phyloP scores from a whole-genome alignment of 78 protist genomes.

The Goniomonas avonlea region DNA sequence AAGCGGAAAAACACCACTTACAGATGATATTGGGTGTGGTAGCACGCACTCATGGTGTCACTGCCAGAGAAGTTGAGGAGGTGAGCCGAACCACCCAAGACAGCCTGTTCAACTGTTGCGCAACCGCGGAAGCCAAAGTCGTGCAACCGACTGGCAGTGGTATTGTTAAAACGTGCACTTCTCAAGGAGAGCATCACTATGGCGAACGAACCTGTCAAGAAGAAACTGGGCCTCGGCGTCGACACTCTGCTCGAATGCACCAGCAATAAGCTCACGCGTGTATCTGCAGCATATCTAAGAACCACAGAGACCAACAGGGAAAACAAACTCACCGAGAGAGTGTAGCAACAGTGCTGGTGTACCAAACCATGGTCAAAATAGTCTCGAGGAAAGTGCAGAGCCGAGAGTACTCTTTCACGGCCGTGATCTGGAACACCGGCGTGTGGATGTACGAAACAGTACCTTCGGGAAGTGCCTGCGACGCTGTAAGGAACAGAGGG shows the following conservation, averaged over 20 bases:
- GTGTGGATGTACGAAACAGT: constrained; percentile 18
- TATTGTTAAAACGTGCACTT: not conserved
- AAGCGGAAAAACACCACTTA: not conserved
- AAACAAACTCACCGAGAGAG: constrained; percentile 19
- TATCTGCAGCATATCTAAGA: too few relatives aligned
- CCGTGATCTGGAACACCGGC: not conserved
- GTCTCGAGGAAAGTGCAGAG: constrained; percentile 14
- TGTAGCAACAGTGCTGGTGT: constrained; percentile 30
- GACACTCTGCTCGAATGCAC: not conserved
- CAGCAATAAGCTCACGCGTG: not conserved
- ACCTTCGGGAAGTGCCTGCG: not conserved
- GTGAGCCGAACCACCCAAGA: constrained; percentile 31
- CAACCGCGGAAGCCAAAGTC: constrained; percentile 40
- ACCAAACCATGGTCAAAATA: constrained; percentile 19
- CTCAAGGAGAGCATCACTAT: not conserved
- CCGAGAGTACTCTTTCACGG: not conserved
- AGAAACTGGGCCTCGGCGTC: not conserved
- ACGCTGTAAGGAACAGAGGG: too few relatives aligned
- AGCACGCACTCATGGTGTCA: constrained; percentile 30
- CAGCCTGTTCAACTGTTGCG: constrained; percentile 27
- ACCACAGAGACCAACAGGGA: not conserved
- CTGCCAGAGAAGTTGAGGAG: constrained; percentile 19
- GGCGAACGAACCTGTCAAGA: not conserved
- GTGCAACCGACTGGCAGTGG: constrained; percentile 2
- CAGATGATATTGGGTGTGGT: constrained; percentile 2